These are phyloP conservation scores for Blastocystis sp. DNA, from an alignment of 352 stramenopile genomes.

Conservation along the genomic window DNA sequence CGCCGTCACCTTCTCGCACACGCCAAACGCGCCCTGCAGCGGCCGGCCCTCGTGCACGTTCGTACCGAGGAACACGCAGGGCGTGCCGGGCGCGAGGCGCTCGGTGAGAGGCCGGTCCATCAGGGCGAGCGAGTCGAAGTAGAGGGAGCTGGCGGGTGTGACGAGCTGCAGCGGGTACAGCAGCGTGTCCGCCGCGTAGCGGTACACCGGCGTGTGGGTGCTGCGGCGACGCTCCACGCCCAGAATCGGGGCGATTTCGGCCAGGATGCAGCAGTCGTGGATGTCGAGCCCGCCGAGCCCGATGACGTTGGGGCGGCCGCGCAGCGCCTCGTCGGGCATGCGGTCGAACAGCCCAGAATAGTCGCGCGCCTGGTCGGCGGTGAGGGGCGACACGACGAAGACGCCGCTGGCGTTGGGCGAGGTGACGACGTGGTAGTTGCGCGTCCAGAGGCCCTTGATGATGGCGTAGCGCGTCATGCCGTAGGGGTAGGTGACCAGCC, in stretches of 20 bases:
- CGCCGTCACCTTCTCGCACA: constrained; percentile 78
- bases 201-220: constrained; percentile 88
- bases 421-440: constrained; percentile 26
- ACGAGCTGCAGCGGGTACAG: constrained; percentile 92
- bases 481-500: constrained; percentile 10
- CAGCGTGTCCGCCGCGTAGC: constrained; percentile 86
- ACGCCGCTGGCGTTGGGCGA: constrained; percentile 12
- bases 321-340: constrained; percentile 30
- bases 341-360: background rate
- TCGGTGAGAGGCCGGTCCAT: constrained; percentile 75
- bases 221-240: constrained; percentile 88
- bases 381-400: background rate
- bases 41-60: constrained; percentile 75
- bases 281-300: constrained; percentile 88
- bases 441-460: constrained; percentile 7
- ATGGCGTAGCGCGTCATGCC: background rate
- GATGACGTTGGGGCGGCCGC: constrained; percentile 74
- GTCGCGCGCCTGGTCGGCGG: background rate
- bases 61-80: constrained; percentile 82
- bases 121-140: constrained; percentile 74
- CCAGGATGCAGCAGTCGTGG: constrained; percentile 79
- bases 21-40: constrained; percentile 83
- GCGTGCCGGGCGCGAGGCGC: constrained; percentile 82
- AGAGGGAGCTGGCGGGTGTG: constrained; percentile 83
- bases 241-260: constrained; percentile 83